A percentile compares a stretch with the other conserved stretches of the same genome.
Conservation (phyloP, 305 asterid genomes). For the Andrographis paniculata region DNA sequence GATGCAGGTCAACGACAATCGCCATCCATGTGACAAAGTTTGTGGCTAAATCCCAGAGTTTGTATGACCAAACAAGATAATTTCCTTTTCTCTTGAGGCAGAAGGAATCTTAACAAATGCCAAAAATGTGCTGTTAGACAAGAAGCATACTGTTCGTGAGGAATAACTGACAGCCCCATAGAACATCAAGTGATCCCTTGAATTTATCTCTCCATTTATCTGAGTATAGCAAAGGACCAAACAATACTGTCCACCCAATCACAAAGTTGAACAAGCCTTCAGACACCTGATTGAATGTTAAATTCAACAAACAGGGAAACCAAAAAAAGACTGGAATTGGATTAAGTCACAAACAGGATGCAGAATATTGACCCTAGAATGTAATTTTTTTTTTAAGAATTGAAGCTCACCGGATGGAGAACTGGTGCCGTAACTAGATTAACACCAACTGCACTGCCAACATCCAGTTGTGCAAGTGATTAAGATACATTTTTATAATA, state of each 20-base stretch:
- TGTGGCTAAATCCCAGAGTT: too few relatives aligned
- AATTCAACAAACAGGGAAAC: background rate
- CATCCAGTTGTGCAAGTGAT: conserved; percentile 23
- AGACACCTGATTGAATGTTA: background rate
- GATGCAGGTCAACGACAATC: too few relatives aligned
- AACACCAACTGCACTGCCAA: conserved; percentile 84
- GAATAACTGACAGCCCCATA: conserved; percentile 86
- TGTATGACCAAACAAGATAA: too few relatives aligned
- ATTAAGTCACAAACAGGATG: background rate
- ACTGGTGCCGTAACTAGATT: conserved; percentile 26
- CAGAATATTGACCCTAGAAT: conserved; percentile 4
- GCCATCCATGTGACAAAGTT: too few relatives aligned
- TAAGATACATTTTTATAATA: conserved; percentile 20
- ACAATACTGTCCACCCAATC: conserved; percentile 64
- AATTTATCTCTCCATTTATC: conserved; percentile 64
- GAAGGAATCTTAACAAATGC: too few relatives aligned
- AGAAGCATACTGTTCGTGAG: conserved; percentile 80
- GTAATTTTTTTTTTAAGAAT: background rate
- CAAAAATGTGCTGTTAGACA: conserved; percentile 1
- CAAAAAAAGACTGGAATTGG: too few relatives aligned
- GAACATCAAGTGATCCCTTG: conserved; percentile 67
- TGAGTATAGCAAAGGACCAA: conserved; percentile 85
- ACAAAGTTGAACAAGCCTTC: background rate
- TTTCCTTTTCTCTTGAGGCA: too few relatives aligned
- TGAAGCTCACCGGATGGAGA: conserved; percentile 7